phyloP scores from a whole-genome alignment of 2,329 filamentous ascomycete genomes.

The Trichocomaceae sp. region DNA sequence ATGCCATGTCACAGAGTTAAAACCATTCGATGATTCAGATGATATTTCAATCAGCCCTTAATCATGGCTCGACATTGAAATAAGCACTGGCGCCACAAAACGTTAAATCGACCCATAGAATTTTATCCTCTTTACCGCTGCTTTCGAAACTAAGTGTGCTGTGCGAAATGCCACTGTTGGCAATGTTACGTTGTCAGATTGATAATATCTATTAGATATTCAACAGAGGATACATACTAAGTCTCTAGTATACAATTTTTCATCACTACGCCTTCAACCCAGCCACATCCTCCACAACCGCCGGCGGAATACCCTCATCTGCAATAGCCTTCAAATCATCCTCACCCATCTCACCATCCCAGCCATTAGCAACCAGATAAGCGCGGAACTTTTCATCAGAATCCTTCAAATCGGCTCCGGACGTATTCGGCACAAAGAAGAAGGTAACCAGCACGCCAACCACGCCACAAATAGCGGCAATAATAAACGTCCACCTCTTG shows the following conservation, averaged over 20 bases:
- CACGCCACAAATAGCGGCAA: slow-evolving; percentile 47
- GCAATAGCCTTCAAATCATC: slow-evolving; percentile 32
- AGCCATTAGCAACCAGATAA: slow-evolving; percentile 41
- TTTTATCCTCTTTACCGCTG: slow-evolving; percentile 4
- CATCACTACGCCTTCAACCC: not conserved
- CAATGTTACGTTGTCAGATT: slow-evolving; percentile 5
- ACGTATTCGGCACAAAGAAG: slow-evolving; percentile 44
- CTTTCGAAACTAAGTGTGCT: not conserved
- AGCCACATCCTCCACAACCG: not conserved
- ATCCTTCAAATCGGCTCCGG: slow-evolving; percentile 39
- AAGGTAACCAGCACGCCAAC: slow-evolving; percentile 43
- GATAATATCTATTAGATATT: no score
- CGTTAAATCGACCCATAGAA: no score
- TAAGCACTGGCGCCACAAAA: no score
- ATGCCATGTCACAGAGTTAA: no score
- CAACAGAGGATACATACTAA: no score
- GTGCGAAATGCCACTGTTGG: slow-evolving; percentile 9
- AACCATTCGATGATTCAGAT: no score
- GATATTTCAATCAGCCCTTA: no score
- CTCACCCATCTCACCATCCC: slow-evolving; percentile 44
- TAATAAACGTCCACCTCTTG: slow-evolving; percentile 48
- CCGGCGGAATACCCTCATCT: slow-evolving; percentile 19
- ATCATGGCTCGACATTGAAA: no score
- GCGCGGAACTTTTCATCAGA: slow-evolving; percentile 42
- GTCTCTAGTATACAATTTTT: not conserved